Percentiles rank a stretch among this genome's conserved stretches.
Conservation (phyloP, 352 stramenopile genomes). For the Phytophthora pluvialis region DNA sequence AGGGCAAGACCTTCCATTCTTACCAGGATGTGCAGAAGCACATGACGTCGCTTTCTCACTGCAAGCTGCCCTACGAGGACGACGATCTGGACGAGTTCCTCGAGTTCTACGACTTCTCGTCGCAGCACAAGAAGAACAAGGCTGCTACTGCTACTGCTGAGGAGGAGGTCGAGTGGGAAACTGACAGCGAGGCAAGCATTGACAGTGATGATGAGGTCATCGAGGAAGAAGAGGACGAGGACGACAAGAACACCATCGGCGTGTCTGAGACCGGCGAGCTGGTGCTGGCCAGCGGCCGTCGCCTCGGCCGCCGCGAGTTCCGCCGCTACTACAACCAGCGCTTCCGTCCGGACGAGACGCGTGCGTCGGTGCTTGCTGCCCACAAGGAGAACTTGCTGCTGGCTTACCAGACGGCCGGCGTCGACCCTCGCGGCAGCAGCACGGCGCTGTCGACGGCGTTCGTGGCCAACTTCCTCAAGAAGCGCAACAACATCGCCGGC, state of each 20-base stretch:
- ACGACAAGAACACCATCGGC: constrained; percentile 59
- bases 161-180: constrained; percentile 76
- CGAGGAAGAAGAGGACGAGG: constrained; percentile 61
- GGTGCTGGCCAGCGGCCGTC: constrained; percentile 81
- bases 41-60: constrained; percentile 94
- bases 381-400: constrained; percentile 84
- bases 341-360: constrained; percentile 81
- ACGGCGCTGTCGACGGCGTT: constrained; percentile 80
- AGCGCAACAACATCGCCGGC: constrained; percentile 83
- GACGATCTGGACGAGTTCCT: constrained; percentile 91
- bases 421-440: constrained; percentile 63
- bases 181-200: constrained; percentile 81
- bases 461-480: constrained; percentile 81
- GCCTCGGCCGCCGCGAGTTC: constrained; percentile 90
- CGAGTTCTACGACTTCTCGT: constrained; percentile 92
- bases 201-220: constrained; percentile 79
- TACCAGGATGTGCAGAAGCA: constrained; percentile 94
- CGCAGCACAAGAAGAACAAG: constrained; percentile 74
- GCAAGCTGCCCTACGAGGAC: constrained; percentile 92
- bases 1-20: constrained; percentile 89
- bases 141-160: constrained; percentile 23
- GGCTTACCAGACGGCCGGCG: constrained; percentile 72
- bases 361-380: constrained; percentile 76
- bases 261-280: constrained; percentile 92
- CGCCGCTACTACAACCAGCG: constrained; percentile 91